These are phyloP conservation scores for Mycena vulgaris DNA, from an alignment of 768 basidiomycete genomes.

Conservation along the genomic window DNA sequence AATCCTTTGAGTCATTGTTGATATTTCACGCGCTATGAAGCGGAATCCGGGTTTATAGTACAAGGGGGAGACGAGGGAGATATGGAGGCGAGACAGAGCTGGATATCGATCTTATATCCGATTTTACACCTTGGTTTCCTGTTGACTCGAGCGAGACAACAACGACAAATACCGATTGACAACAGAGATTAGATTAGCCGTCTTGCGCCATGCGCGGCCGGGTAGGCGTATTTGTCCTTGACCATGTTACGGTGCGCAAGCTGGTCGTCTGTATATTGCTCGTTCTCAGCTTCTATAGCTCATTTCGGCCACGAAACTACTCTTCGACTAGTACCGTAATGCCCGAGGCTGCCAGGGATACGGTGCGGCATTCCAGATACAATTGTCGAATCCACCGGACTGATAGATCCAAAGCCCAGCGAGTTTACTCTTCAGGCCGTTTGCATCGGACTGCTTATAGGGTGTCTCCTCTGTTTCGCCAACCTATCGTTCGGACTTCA, in stretches of 20 bases:
- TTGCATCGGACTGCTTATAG: constrained; percentile 84
- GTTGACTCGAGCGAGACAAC: constrained; percentile 27
- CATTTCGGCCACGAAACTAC: constrained; percentile 10
- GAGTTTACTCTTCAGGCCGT: constrained; percentile 69
- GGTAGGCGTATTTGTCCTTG: background rate
- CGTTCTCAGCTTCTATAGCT: background rate
- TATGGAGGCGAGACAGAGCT: constrained; percentile 33
- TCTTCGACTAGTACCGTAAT: background rate
- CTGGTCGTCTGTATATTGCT: background rate
- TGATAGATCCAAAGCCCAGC: background rate
- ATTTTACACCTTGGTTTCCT: constrained; percentile 17
- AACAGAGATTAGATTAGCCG: background rate
- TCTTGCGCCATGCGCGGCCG: background rate
- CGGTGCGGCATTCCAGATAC: background rate
- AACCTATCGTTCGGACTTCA: constrained; percentile 92
- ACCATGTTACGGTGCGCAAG: background rate
- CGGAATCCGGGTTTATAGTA: constrained; percentile 34
- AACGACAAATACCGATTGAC: background rate
- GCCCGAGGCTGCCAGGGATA: background rate
- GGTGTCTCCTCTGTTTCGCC: constrained; percentile 91
- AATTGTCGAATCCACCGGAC: no score
- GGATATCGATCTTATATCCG: constrained; percentile 36
- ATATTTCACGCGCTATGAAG: constrained; percentile 49
- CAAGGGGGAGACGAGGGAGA: constrained; percentile 30
- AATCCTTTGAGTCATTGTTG: constrained; percentile 68